Evolutionary conservation across 345 rosid genomes (phyloP), one percentile per base, ranked within the genome.

Genomic region (Lepidium sativum): DNA sequence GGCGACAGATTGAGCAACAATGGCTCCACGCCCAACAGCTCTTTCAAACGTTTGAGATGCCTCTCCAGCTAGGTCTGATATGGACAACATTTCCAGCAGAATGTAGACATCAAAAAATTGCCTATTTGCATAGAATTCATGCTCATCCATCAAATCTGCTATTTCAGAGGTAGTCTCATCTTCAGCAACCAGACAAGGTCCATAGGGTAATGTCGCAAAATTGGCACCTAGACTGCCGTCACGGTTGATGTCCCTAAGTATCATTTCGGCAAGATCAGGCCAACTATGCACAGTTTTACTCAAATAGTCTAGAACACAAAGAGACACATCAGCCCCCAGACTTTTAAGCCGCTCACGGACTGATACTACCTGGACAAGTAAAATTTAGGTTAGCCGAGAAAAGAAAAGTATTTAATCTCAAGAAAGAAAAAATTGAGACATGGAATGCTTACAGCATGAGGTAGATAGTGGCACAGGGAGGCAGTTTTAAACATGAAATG

Each of bases 11-110:
- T 84, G 88, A 70, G 94, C 90, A 48, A 72, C 75, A 75, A 95
- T 77, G 67, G 84, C 84, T 71, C 99, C 98, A 66, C 84, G 84
- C 63, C 83, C 85, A 57, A 91, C 86, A 70, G 99, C 97, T 78
- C 86, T 86, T 83, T 88, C 94, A 40, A 95, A 87, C 10, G 96
- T 88, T 79, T 91, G 94, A 67, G 90, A 82, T 65, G 96, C 96
- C 77, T 91, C 95, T 68, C 71, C 82, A 59, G 96, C 94, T 69
- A 95, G 84, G 79, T 84, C 83, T 54, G 96, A 86, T 73, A 88
- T 85, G 18, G 99, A 88, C 41, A 95, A 72, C 97, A 95, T 88
- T 79, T 91, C 99, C 54, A 95, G 78, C 70, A 95, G 75, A 54
- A 95, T 78, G 74, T 82, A 88, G 47, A 91, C 86, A 73, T 95